Percentiles rank a stretch among this genome's conserved stretches.
Conservation (phyloP, 305 asterid species). For the Rubia peregrina region DNA sequence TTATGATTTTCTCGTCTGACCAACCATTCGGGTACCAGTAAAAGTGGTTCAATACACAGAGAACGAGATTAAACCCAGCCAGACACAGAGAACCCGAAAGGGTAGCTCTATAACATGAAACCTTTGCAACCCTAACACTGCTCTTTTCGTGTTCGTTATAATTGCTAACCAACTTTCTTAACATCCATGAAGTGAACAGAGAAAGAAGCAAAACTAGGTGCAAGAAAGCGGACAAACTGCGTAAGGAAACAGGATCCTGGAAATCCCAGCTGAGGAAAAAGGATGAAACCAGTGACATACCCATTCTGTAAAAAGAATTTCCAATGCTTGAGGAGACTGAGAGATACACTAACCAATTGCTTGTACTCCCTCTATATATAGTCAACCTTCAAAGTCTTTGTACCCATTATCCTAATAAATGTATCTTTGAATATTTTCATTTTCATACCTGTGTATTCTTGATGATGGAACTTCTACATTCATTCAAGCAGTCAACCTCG, state of each 20-base stretch:
- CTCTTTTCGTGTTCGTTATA: slow-evolving; percentile 20
- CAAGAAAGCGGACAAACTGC: slow-evolving; percentile 43
- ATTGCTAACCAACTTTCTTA: slow-evolving; percentile 18
- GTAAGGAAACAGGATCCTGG: slow-evolving; percentile 39
- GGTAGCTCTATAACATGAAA: slow-evolving; percentile 29
- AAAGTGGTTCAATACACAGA: slow-evolving; percentile 43
- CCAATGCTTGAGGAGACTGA: not conserved
- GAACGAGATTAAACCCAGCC: slow-evolving; percentile 37
- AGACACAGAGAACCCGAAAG: slow-evolving; percentile 39
- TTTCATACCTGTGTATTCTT: not conserved
- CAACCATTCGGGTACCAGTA: slow-evolving; percentile 62
- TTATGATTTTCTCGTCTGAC: slow-evolving; percentile 60
- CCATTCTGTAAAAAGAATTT: slow-evolving; percentile 17
- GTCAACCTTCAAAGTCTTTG: slow-evolving; percentile 3
- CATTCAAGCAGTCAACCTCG: not conserved
- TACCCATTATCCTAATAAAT: not conserved
- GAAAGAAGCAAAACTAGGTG: slow-evolving; percentile 38
- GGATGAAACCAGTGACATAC: slow-evolving; percentile 25
- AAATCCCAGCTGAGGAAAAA: slow-evolving; percentile 24
- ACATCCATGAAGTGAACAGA: slow-evolving; percentile 34
- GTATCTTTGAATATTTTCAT: not conserved
- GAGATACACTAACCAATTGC: not conserved
- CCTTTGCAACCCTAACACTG: slow-evolving; percentile 20
- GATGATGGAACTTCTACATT: not conserved
- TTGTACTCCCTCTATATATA: not conserved